phyloP scores from a whole-genome alignment of 495 filamentous ascomycete species.

The Hypoxylon perforatum region DNA sequence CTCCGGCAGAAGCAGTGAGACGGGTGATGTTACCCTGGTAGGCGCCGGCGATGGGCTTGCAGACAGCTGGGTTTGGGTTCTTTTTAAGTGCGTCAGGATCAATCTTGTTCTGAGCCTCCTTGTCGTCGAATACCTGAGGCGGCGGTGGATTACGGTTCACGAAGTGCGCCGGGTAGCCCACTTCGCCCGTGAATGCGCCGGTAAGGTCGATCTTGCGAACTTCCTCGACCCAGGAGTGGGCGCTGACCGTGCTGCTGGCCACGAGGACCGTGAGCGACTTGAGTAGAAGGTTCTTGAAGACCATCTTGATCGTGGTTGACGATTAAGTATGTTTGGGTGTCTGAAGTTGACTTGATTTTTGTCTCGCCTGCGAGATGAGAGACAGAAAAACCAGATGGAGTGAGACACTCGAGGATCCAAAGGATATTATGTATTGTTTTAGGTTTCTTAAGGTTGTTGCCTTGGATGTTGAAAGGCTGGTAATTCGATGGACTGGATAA shows the following conservation, averaged over 20 bases:
- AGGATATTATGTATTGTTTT: not conserved
- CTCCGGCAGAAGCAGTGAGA: conserved; percentile 73
- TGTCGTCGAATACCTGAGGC: conserved; percentile 58
- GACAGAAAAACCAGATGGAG: conserved; percentile 15
- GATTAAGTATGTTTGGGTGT: conserved; percentile 11
- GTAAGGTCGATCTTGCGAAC: conserved; percentile 74
- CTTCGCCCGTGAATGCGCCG: conserved; percentile 75
- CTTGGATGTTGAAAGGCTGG: too few relatives aligned
- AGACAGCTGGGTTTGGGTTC: conserved; percentile 48
- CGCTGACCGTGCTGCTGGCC: conserved; percentile 52
- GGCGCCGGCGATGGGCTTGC: conserved; percentile 65
- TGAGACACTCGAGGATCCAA: not conserved
- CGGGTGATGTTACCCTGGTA: conserved; percentile 63
- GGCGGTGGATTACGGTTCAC: conserved; percentile 61
- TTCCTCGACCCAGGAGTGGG: conserved; percentile 85
- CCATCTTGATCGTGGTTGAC: conserved; percentile 26
- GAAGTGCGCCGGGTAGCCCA: conserved; percentile 76
- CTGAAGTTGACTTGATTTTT: conserved; percentile 27
- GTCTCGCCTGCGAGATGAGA: conserved; percentile 37
- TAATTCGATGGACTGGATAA: too few relatives aligned
- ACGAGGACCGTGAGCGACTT: conserved; percentile 48
- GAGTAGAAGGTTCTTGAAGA: conserved; percentile 13
- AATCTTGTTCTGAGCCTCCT: conserved; percentile 50
- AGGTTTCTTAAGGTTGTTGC: too few relatives aligned
- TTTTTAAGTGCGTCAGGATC: too few relatives aligned